Evolutionary conservation across 768 basidiomycete species (phyloP).

Genomic region (Suillus americanus): DNA sequence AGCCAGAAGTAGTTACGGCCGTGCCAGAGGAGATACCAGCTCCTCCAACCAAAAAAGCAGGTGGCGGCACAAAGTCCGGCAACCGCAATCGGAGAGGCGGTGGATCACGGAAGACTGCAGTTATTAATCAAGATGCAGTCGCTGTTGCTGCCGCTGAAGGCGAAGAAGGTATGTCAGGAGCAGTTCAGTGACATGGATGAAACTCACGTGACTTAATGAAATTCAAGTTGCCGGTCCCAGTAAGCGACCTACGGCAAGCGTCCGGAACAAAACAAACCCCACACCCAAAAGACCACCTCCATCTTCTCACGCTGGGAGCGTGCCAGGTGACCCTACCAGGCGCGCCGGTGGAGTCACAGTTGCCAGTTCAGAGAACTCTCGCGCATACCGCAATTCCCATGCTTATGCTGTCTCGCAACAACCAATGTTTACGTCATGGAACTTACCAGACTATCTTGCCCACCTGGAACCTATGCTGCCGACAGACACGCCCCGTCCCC

Average conservation of each 20-base stretch:
- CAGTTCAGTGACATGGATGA: slow-evolving; percentile 18
- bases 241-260: slow-evolving; percentile 41
- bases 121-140: slow-evolving; percentile 22
- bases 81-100: slow-evolving; percentile 30
- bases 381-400: slow-evolving; percentile 77
- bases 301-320: slow-evolving; percentile 32
- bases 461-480: slow-evolving; percentile 87
- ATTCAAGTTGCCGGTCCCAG: slow-evolving; percentile 33
- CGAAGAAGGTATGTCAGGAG: slow-evolving; percentile 55
- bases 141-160: slow-evolving; percentile 43
- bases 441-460: slow-evolving; percentile 88
- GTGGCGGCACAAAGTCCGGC: slow-evolving; percentile 21
- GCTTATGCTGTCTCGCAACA: slow-evolving; percentile 79
- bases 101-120: slow-evolving; percentile 27
- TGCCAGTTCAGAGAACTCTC: slow-evolving; percentile 47
- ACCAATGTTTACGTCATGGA: slow-evolving; percentile 82
- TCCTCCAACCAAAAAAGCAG: slow-evolving; percentile 28
- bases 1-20: slow-evolving; percentile 37
- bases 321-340: slow-evolving; percentile 45
- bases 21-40: slow-evolving; percentile 41
- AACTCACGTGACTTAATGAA: slow-evolving; percentile 37
- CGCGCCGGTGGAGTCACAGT: slow-evolving; percentile 38
- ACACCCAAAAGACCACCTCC: slow-evolving; percentile 31
- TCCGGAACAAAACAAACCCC: slow-evolving; percentile 33
- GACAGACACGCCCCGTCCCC: slow-evolving; percentile 66